A percentile compares a stretch with the other conserved stretches of the same genome.
phyloP scores from a whole-genome alignment of 1,139 yeast genomes.

The Blastobotrys niveus region DNA sequence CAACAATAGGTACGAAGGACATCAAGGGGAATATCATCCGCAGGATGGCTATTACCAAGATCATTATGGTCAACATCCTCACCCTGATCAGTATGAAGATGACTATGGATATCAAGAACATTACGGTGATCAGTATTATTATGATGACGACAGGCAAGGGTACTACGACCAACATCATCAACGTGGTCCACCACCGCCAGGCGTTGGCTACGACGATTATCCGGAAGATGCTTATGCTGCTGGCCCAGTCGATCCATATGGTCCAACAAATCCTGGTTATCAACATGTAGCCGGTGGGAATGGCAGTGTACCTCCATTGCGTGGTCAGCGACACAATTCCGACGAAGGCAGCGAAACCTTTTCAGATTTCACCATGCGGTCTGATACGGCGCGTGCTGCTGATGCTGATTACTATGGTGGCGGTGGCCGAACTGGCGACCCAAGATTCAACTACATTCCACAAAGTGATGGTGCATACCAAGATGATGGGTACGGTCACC shows the following conservation, averaged over 20 bases:
- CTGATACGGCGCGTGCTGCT: conserved; percentile 38
- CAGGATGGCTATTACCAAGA: conserved; percentile 9
- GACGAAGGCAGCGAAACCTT: conserved; percentile 41
- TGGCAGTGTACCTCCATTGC: conserved; percentile 17
- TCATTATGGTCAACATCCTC: conserved; percentile 19
- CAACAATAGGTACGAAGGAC: conserved; percentile 7
- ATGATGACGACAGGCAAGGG: conserved; percentile 25
- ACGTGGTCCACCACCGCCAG: conserved; percentile 19
- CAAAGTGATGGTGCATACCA: conserved; percentile 29
- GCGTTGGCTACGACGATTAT: conserved; percentile 31
- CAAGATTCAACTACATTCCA: conserved; percentile 26
- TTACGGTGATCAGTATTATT: conserved; percentile 22
- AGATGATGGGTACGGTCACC: conserved; percentile 29
- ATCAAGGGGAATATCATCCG: conserved; percentile 3
- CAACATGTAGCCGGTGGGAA: conserved; percentile 28
- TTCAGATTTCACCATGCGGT: conserved; percentile 42
- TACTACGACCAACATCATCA: conserved; percentile 24
- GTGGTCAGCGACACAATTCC: conserved; percentile 30
- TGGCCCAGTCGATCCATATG: conserved; percentile 34
- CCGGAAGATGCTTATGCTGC: conserved; percentile 34
- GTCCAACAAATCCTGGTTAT: conserved; percentile 24
- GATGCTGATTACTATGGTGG: conserved; percentile 39
- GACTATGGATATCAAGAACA: conserved; percentile 31
- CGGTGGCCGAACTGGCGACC: conserved; percentile 31
- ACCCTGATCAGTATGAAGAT: conserved; percentile 22